These are phyloP conservation scores for Huntiella omanensis DNA, from an alignment of 2,329 filamentous ascomycete species.

Conservation along the genomic window DNA sequence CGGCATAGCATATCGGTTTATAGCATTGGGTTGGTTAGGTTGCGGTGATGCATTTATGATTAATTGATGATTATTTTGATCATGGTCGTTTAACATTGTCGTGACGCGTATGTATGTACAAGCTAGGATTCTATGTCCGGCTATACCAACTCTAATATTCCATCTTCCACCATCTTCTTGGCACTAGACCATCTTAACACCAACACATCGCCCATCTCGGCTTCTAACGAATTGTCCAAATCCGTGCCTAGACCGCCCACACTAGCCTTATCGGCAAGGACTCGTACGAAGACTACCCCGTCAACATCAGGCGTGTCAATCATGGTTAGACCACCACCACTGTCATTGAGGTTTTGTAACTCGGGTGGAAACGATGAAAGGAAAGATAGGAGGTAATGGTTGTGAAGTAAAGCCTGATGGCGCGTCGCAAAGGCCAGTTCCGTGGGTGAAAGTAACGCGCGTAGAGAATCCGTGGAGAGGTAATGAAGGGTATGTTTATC, in stretches of 20 bases:
- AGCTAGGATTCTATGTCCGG: not conserved
- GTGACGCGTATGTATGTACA: not conserved
- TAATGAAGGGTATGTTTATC: conserved; percentile 62
- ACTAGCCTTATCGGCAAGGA: conserved; percentile 37
- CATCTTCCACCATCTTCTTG: conserved; percentile 35
- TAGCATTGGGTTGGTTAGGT: not conserved
- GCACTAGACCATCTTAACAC: conserved; percentile 61
- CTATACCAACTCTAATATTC: conserved; percentile 40
- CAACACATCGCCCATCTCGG: conserved; percentile 43
- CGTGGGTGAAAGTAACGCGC: conserved; percentile 48
- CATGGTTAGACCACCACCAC: conserved; percentile 75
- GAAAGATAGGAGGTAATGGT: conserved; percentile 75
- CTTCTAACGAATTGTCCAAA: conserved; percentile 38
- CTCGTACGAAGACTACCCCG: conserved; percentile 65
- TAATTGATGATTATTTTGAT: conserved; percentile 3
- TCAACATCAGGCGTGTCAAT: conserved; percentile 72
- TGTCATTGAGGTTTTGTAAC: conserved; percentile 71
- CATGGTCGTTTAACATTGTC: conserved; percentile 1
- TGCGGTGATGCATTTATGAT: not conserved
- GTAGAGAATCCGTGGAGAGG: conserved; percentile 35
- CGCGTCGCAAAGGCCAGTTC: conserved; percentile 70
- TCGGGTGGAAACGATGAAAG: conserved; percentile 60
- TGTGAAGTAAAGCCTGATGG: conserved; percentile 67
- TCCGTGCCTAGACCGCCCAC: conserved; percentile 45
- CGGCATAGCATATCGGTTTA: no score